Evolutionary conservation across 805 yeast genomes (phyloP), one percentile per base, ranked within the genome.

Genomic region (Ogataea degrootiae): DNA sequence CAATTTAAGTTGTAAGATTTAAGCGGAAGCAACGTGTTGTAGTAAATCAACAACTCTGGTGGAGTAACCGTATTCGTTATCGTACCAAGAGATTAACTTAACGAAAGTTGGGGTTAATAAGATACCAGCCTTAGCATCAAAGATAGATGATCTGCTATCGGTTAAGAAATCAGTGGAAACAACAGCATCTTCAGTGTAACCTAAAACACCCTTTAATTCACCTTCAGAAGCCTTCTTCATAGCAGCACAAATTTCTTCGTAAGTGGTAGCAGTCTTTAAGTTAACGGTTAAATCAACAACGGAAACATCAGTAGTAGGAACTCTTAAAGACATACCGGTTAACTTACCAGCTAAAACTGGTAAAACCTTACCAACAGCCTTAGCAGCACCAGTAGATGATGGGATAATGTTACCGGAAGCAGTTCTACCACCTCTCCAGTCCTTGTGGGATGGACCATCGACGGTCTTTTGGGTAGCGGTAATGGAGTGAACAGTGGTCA

Each of bases 361-460:
- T 65, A 89, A 84, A 63, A 89, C 96, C 82, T 87, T 87, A 72
- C 96, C 96, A 63, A 89, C 96, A 58, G 96, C 96, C 84, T 89
- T 89, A 67, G 96, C 96, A 65, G 96, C 96, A 83, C 96, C 96
- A 56, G 96, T 89, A 55, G 96, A 86, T 37, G 96, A 87, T 67
- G 96, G 96, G 61, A 89, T 89, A 72, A 89, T 87, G 85, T 89
- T 89, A 69, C 91, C 95, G 54, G 92, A 85, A 69, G 96, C 96
- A 62, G 96, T 85, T 79, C 96, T 86, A 72, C 96, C 96, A 71
- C 96, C 96, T 83, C 96, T 85, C 96, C 96, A 89, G 80, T 89
- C 96, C 82, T 89, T 89, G 82, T 84, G 89, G 70, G 96, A 87
- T 64, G 96, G 95, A 75, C 96, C 96, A 72, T 89, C 96, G 58